Evolutionary conservation across 23 red algal genomes (phyloP).

Genomic region (Gracilaria domingensis): DNA sequence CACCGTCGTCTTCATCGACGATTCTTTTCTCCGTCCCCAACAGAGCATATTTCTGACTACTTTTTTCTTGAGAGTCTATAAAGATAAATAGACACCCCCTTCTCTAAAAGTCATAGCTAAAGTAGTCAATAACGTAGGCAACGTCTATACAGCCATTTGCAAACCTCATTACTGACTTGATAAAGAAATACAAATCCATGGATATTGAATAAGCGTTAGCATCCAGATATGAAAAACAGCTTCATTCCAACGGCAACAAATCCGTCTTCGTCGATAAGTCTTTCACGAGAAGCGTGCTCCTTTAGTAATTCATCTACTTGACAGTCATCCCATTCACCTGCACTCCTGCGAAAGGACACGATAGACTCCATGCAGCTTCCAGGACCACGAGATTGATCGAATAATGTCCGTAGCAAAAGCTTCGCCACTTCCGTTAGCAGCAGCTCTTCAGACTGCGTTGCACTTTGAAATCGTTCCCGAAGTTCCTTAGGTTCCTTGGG

Average conservation of each 20-base stretch:
- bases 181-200: too few relatives aligned
- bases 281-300: background rate
- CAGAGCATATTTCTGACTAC: too few relatives aligned
- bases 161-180: too few relatives aligned
- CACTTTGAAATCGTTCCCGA: background rate
- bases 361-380: background rate
- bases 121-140: too few relatives aligned
- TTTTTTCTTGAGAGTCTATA: too few relatives aligned
- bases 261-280: background rate
- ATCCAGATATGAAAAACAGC: background rate
- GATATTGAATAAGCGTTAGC: too few relatives aligned
- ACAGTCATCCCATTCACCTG: background rate
- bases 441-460: background rate
- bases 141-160: too few relatives aligned
- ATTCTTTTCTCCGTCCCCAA: too few relatives aligned
- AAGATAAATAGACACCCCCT: too few relatives aligned
- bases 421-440: background rate
- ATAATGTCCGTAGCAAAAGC: background rate
- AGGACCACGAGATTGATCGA: background rate
- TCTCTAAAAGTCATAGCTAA: too few relatives aligned
- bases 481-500: background rate
- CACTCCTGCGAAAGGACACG: background rate
- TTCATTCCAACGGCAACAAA: slow-evolving; percentile 5
- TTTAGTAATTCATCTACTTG: background rate
- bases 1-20: too few relatives aligned